Base-by-base conservation (phyloP, 768 basidiomycete genomes). In the Amanita fuliginea region DNA sequence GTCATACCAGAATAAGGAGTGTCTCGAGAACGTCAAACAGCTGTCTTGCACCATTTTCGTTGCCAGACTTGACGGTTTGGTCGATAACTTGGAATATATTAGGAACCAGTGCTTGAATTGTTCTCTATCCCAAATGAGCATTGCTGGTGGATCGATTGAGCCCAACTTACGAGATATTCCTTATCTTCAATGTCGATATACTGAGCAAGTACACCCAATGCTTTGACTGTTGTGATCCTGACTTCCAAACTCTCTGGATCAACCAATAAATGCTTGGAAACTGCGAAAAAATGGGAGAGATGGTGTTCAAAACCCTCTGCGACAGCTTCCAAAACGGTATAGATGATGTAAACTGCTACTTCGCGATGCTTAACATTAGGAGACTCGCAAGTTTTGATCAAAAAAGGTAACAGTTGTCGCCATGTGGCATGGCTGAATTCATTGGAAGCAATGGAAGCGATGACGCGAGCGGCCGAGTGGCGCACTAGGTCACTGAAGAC, bases 11-110 rank as follows among this genome's bases (percentile, higher is more conserved):
- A 60, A 98, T 95, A 42, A 95, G 76, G 42, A 98, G 81, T 0
- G 91, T 94, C 72, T 98, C 96, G 54, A 98, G 75, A 24, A 97
- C 90, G 61, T 99, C 96, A 60, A 97, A 96, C 21, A 93, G 72
- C 59, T 94, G 82, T 55, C 93, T 82, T 41, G 90, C 88, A 47
- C 81, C 81, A 32, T 74, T 73, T 60, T 93, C 90, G 59, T 97
- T 86, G 32, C 76, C 78, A 32, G 76, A 64, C 56, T 87, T 86
- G 6, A 98, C 79, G 34, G 81, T 76, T 64, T 91, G 84, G 3
- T 84, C 84, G 34, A 97, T 82, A 44, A 97, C 93, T 51, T 78
- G 75, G 46, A 98, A 86, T 77, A 98, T 94, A 22, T 71, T 68
- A 28, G 93, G 92, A 41, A 99, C 77, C 35, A 95, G 76, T 5